Percentiles rank a stretch among this genome's conserved stretches.
phyloP scores from a whole-genome alignment of 2,329 filamentous ascomycete species.

The Fusarium pilosicola region DNA sequence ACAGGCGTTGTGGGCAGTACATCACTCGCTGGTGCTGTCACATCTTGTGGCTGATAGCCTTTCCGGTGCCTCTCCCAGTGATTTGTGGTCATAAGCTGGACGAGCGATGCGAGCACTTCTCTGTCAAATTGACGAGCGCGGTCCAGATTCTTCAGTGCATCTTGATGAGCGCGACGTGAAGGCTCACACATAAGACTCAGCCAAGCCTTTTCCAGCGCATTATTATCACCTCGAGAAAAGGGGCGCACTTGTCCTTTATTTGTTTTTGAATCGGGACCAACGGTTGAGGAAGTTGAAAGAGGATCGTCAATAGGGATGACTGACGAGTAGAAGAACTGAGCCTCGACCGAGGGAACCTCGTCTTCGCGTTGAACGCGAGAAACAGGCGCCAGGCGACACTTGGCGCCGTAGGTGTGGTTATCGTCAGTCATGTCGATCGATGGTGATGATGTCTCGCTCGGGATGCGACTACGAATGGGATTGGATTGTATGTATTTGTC shows the following conservation, averaged over 20 bases:
- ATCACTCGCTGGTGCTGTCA: conserved; percentile 43
- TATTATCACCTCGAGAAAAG: conserved; percentile 82
- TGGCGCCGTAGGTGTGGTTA: conserved; percentile 67
- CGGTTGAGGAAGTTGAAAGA: conserved; percentile 71
- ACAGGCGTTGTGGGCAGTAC: conserved; percentile 46
- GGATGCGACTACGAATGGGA: conserved; percentile 9
- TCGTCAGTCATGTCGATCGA: conserved; percentile 33
- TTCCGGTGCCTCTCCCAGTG: conserved; percentile 60
- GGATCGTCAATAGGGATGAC: conserved; percentile 87
- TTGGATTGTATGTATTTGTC: background rate
- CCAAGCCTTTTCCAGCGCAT: conserved; percentile 83
- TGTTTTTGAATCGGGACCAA: conserved; percentile 61
- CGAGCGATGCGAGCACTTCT: conserved; percentile 45
- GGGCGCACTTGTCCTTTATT: conserved; percentile 74
- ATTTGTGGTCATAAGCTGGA: conserved; percentile 56
- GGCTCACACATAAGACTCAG: conserved; percentile 63
- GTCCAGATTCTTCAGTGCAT: conserved; percentile 40
- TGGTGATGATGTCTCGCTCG: background rate
- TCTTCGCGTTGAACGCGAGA: conserved; percentile 53
- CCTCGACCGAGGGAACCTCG: conserved; percentile 67
- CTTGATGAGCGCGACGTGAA: conserved; percentile 59
- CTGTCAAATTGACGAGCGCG: conserved; percentile 20
- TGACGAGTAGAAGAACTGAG: conserved; percentile 89
- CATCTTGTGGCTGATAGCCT: conserved; percentile 48
- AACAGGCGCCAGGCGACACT: conserved; percentile 66